These are phyloP conservation scores for Mucor lusitanicus DNA, from an alignment of 371 early-diverging fungal species.

Conservation along the genomic window DNA sequence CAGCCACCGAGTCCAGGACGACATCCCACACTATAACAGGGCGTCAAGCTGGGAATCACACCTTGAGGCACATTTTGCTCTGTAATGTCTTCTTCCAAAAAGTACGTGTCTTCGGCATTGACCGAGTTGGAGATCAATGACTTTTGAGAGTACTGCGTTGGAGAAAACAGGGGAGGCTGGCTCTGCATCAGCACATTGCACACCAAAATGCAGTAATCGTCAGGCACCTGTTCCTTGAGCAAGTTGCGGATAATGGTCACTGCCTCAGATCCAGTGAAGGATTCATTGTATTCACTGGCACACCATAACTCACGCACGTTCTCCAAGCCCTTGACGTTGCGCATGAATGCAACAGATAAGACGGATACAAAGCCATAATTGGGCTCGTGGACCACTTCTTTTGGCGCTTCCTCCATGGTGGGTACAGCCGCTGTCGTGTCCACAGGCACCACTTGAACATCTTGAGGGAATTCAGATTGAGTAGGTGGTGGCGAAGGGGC, in stretches of 20 bases:
- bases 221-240: slow-evolving; percentile 22
- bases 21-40: slow-evolving; percentile 30
- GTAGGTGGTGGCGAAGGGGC: not conserved
- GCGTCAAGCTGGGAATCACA: slow-evolving; percentile 24
- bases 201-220: slow-evolving; percentile 24
- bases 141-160: slow-evolving; percentile 33
- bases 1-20: slow-evolving; percentile 23
- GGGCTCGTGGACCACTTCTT: slow-evolving; percentile 2
- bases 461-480: not conserved
- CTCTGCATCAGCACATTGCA: slow-evolving; percentile 27
- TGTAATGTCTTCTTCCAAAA: slow-evolving; percentile 28
- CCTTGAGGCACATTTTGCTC: slow-evolving; percentile 24
- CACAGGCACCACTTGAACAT: not conserved
- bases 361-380: slow-evolving; percentile 34
- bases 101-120: slow-evolving; percentile 38
- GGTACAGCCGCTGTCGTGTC: not conserved
- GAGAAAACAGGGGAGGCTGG: slow-evolving; percentile 29
- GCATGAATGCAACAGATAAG: slow-evolving; percentile 24
- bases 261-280: slow-evolving; percentile 37
- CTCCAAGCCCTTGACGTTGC: slow-evolving; percentile 23
- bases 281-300: slow-evolving; percentile 38
- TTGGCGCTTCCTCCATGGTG: not conserved
- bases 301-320: slow-evolving; percentile 36
- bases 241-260: slow-evolving; percentile 25
- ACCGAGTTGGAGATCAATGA: slow-evolving; percentile 31